Evolutionary conservation across 352 stramenopile species (phyloP).

Genomic region (Globisporangium cederbergense): DNA sequence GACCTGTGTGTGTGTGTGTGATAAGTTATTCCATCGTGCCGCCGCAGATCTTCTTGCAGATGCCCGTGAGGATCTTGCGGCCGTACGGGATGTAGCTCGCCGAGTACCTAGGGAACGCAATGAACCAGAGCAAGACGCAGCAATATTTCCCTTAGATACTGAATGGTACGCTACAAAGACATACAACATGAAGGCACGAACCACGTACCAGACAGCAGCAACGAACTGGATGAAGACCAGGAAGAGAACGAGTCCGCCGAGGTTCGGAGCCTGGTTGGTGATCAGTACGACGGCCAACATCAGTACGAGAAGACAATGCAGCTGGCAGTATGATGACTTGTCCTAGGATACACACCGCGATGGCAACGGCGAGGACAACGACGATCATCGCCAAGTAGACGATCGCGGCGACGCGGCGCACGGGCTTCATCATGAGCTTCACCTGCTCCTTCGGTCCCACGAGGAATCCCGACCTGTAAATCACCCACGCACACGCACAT

Average conservation of each 20-base stretch:
- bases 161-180: too few relatives aligned
- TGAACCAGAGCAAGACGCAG: neutral
- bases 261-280: slow-evolving; percentile 39
- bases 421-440: slow-evolving; percentile 87
- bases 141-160: neutral
- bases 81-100: slow-evolving; percentile 84
- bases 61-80: slow-evolving; percentile 68
- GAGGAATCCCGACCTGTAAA: slow-evolving; percentile 67
- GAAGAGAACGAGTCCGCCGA: slow-evolving; percentile 74
- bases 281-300: neutral
- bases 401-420: slow-evolving; percentile 62
- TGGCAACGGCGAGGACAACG: slow-evolving; percentile 63
- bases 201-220: slow-evolving; percentile 61
- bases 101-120: slow-evolving; percentile 47
- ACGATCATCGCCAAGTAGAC: slow-evolving; percentile 82
- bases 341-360: slow-evolving; percentile 38
- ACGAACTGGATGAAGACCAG: slow-evolving; percentile 75
- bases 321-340: neutral
- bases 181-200: neutral
- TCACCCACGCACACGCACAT: neutral
- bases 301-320: neutral
- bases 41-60: slow-evolving; percentile 65
- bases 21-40: slow-evolving; percentile 21
- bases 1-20: neutral
- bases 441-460: slow-evolving; percentile 76